Percentiles rank a stretch among this genome's conserved stretches.
phyloP scores from a whole-genome alignment of 495 filamentous ascomycete species.

The Neurospora sp. region DNA sequence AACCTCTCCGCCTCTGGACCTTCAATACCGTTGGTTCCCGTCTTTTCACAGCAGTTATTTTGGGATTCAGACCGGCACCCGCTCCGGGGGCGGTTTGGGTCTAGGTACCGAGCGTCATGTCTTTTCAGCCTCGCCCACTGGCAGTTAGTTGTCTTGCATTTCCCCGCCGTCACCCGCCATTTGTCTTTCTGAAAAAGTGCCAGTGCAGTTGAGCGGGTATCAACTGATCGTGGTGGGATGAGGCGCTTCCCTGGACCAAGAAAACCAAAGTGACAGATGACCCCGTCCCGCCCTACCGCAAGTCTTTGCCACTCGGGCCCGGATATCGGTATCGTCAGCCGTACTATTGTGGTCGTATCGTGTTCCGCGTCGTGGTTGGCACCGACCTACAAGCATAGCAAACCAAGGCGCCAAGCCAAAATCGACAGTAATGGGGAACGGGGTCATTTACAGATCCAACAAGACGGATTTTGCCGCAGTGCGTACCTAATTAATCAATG shows the following conservation, averaged over 20 bases:
- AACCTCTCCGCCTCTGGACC: not conserved
- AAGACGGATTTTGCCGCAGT: not conserved
- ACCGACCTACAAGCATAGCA: not conserved
- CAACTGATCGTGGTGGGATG: not conserved
- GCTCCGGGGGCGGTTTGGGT: not conserved
- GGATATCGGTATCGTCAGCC: not conserved
- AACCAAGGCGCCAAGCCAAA: not conserved
- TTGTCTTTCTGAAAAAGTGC: not conserved
- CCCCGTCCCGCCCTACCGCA: not conserved
- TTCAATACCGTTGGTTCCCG: not conserved
- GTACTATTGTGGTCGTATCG: not conserved
- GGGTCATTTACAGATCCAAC: not conserved
- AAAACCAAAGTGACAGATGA: not conserved
- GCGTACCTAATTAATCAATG: not conserved
- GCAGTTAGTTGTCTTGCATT: not conserved
- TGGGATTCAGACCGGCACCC: not conserved
- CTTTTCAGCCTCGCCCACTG: not conserved
- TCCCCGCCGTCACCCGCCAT: not conserved
- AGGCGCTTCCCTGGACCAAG: not conserved
- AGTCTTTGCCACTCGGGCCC: not conserved
- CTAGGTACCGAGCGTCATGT: not conserved
- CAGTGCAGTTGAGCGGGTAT: not conserved
- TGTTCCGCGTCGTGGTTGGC: not conserved
- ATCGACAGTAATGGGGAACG: not conserved
- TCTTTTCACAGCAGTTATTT: not conserved